Evolutionary conservation across 768 basidiomycete genomes (phyloP).

Genomic region (Cyclocybe cylindracea): DNA sequence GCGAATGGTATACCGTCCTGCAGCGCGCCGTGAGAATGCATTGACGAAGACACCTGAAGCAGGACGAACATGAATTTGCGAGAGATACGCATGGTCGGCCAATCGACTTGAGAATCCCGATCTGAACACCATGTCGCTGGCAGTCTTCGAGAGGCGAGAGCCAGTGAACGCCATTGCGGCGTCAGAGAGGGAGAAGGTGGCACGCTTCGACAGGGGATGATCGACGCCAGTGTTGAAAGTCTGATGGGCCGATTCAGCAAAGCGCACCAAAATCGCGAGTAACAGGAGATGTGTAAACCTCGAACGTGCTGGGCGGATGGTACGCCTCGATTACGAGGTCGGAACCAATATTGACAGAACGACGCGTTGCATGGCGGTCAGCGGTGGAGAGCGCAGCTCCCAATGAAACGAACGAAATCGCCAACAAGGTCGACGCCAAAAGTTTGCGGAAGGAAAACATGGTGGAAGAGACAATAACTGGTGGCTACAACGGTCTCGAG

Average conservation of each 20-base stretch:
- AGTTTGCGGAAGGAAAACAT: slow-evolving; percentile 23
- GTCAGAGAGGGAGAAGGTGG: slow-evolving; percentile 15
- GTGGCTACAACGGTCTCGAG: no score
- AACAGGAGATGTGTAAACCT: slow-evolving; percentile 8
- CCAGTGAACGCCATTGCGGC: slow-evolving; percentile 20
- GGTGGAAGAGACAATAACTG: no score
- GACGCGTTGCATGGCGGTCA: slow-evolving; percentile 21
- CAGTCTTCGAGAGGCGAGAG: slow-evolving; percentile 16
- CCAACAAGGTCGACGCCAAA: slow-evolving; percentile 18
- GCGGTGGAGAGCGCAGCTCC: slow-evolving; percentile 2
- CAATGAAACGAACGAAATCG: slow-evolving; percentile 15
- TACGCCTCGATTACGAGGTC: slow-evolving; percentile 22
- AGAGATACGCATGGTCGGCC: slow-evolving; percentile 22
- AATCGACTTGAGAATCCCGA: slow-evolving; percentile 10
- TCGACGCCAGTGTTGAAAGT: slow-evolving; percentile 16
- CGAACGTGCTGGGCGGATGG: slow-evolving; percentile 21
- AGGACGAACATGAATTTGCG: slow-evolving; percentile 22
- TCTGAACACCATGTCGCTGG: slow-evolving; percentile 8
- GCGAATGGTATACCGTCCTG: slow-evolving; percentile 35
- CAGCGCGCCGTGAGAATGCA: not conserved
- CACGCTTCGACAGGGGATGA: slow-evolving; percentile 21
- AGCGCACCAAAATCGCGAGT: no score
- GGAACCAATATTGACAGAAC: slow-evolving; percentile 18
- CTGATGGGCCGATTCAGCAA: not conserved
- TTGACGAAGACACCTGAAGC: not conserved